Base-by-base conservation (phyloP, 2,329 filamentous ascomycete genomes). In the Plenodomus lindquistii region DNA sequence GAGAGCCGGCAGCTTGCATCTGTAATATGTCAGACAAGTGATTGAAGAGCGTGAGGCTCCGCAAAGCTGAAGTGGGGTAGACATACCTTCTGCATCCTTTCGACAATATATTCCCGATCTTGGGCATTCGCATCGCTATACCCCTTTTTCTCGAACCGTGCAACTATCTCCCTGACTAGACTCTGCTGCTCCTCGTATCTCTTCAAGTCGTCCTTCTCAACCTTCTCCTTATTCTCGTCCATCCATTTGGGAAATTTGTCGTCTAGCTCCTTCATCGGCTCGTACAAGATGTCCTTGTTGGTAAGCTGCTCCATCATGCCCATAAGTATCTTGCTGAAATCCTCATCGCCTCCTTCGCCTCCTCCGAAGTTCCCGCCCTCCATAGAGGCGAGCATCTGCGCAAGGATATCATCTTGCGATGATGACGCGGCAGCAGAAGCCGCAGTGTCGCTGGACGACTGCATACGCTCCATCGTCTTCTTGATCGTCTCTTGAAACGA, bases 241-340 rank as follows among this genome's bases (percentile, higher is more conserved):
- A 99, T 80, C 93, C 94, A 99, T 2, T 76, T 85, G 0, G 92
- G 93, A 67, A 94, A 99, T 73, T 97, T 97, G 44, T 90, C 87
- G 71, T 96, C 78, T 40, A 99, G 78, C 75, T 99, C 94, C 77
- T 96, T 96, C 91, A 99, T 97, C 2, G 94, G 94, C 76, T 99
- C 93, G 70, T 97, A 97, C 42, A 99, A 76, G 55, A 99, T 97
- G 61, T 97, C 94, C 78, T 96, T 97, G 73, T 96, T 96, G 3
- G 94, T 97, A 55, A 99, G 81, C 73, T 99, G 92, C 75, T 97
- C 91, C 93, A 99, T 97, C 91, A 97, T 96, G 44, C 89, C 89
- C 81, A 96, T 85, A 50, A 99, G 83, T 85, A 97, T 91, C 76
- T 96, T 93, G 48, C 90, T 91, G 64, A 97, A 89, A 61, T 96